Evolutionary conservation across 768 basidiomycete genomes (phyloP), one percentile per base, ranked within the genome.

Genomic region (Kwoniella shandongensis): DNA sequence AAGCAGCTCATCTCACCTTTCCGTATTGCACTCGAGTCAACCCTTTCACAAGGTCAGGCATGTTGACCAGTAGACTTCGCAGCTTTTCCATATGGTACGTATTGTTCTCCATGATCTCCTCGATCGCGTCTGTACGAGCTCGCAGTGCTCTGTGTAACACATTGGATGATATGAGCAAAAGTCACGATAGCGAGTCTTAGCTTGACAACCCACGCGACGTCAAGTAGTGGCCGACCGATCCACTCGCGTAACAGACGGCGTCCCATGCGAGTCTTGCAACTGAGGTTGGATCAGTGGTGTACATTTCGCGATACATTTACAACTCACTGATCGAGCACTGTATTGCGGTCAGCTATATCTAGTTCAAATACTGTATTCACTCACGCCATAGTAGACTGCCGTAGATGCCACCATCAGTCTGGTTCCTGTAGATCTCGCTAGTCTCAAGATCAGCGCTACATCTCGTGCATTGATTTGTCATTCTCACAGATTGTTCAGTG

Each of bases 351-450:
- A 7, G 42, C 36, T n/a, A n/a, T n/a, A n/a, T n/a, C 44, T 61
- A 51, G 46, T 62, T 50, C 61, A 35, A 8, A 20, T 13, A 8
- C 3, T n/a, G 5, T 22, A 13, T 1, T 22, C 8, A 68, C 71
- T 60, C 36, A 73, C 71, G 50, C 83, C 86, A 88, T 60, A 96
- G 79, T 44, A 99, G 78, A 47, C 89, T 88, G 3, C 92, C 93
- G 54, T 78, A 81, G 18, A 81, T 79, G 11, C 82, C 84, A 52
- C 82, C 83, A 71, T 96, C 87, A 0, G 89, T 91, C 69, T 88
- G 87, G 66, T 97, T 98, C 30, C 85, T 83, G 73, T 89, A 93
- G n/a, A 99, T 85, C 75, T 98, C 93, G 41, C 85, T 85, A 59
- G 5, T 6, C 7, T 11, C n/a, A 20, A n/a, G 41, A 23, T 22